Percentiles rank a stretch among this genome's conserved stretches.
Evolutionary conservation across 208 protist genomes (phyloP).

Genomic region (Leishmania mexicana): DNA sequence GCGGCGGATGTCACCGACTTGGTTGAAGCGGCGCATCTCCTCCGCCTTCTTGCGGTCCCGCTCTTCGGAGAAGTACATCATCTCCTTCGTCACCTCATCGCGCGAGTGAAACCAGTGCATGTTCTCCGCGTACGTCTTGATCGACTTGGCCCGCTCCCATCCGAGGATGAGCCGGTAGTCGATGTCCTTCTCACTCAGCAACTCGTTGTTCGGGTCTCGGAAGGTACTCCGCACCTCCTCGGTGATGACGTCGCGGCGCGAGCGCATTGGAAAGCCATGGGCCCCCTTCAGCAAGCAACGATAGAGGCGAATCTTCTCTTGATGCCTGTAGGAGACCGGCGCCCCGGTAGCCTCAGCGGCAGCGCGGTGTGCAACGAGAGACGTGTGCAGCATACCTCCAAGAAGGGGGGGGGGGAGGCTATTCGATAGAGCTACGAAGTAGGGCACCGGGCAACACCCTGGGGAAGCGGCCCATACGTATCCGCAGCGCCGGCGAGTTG

Average conservation of each 20-base stretch:
- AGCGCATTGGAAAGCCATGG: constrained; percentile 71
- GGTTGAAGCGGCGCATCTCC: constrained; percentile 62
- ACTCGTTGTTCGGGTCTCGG: constrained; percentile 58
- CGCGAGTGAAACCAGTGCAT: constrained; percentile 93
- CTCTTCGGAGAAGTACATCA: constrained; percentile 79
- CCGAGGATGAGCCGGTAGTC: constrained; percentile 84
- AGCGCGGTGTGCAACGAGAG: not conserved
- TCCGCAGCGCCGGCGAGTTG: not conserved
- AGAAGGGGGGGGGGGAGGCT: not conserved
- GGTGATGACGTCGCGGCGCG: constrained; percentile 78
- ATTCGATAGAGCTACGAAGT: not conserved
- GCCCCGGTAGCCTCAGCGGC: constrained; percentile 11
- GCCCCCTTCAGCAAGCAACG: constrained; percentile 76
- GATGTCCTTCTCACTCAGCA: constrained; percentile 61
- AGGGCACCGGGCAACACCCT: not conserved
- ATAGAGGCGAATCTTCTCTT: constrained; percentile 79
- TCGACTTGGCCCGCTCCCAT: constrained; percentile 73
- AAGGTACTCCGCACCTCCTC: constrained; percentile 82
- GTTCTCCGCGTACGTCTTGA: constrained; percentile 84
- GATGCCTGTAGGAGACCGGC: constrained; percentile 45
- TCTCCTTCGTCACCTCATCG: constrained; percentile 86
- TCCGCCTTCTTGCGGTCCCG: constrained; percentile 56
- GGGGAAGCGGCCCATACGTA: not conserved
- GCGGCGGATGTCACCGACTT: constrained; percentile 43
- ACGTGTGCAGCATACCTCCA: constrained; percentile 14